Percentiles rank a stretch among this genome's conserved stretches.
Evolutionary conservation across 1,139 yeast species (phyloP).

Genomic region (Pneumocystis jirovecii): DNA sequence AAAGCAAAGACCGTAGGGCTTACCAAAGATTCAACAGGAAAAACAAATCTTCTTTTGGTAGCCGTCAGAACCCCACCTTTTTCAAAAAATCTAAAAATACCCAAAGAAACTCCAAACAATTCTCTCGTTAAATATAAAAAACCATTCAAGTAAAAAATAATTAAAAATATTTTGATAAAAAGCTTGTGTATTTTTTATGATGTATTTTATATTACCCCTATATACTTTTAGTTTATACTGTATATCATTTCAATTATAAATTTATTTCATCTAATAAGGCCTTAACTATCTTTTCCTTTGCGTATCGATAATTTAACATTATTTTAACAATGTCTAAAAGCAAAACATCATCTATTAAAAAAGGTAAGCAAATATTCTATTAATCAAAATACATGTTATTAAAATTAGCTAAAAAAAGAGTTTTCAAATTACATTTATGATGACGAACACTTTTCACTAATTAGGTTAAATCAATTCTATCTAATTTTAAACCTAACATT

Average conservation of each 20-base stretch:
- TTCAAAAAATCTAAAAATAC: not conserved
- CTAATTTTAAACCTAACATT: constrained; percentile 4
- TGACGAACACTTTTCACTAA: constrained; percentile 13
- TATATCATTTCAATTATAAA: not conserved
- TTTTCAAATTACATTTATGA: constrained; percentile 12
- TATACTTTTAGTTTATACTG: not conserved
- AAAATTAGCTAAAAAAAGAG: constrained; percentile 6
- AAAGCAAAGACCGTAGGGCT: not conserved
- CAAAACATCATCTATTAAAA: not conserved
- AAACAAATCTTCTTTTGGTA: not conserved
- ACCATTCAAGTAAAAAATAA: not conserved
- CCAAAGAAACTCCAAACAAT: not conserved
- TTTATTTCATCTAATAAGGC: not conserved
- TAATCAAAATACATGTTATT: not conserved
- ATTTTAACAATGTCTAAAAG: not conserved
- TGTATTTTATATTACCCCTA: not conserved
- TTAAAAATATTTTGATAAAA: not conserved
- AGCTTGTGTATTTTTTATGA: not conserved
- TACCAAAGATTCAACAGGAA: not conserved
- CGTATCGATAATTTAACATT: not conserved
- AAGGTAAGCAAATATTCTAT: not conserved
- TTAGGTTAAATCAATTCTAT: constrained; percentile 7
- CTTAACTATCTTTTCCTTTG: not conserved
- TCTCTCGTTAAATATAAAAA: not conserved
- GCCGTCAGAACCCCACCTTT: not conserved